phyloP scores from a whole-genome alignment of 116 monocot species.

The Papilionanthe hybrid region DNA sequence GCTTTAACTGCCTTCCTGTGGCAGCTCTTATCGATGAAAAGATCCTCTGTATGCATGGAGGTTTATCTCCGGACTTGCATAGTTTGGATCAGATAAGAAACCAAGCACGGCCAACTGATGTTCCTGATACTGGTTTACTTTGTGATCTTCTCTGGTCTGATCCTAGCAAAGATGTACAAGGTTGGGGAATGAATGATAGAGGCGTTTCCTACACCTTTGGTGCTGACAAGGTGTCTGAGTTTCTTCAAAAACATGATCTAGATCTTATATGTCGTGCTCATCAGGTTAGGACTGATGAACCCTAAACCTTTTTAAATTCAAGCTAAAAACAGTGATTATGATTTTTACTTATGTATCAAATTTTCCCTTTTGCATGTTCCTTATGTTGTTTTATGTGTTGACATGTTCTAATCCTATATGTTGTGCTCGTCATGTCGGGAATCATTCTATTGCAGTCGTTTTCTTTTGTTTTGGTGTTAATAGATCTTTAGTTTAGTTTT shows the following conservation, averaged over 20 bases:
- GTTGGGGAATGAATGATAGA: slow-evolving; percentile 43
- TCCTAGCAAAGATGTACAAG: slow-evolving; percentile 33
- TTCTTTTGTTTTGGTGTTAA: slow-evolving; percentile 1
- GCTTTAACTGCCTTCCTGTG: slow-evolving; percentile 43
- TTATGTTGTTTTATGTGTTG: too few species aligned
- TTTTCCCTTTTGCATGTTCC: too few species aligned
- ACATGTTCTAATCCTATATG: slow-evolving; percentile 37
- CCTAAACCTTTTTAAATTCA: too few species aligned
- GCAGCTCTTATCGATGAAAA: slow-evolving; percentile 41
- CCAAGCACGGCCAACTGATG: slow-evolving; percentile 33
- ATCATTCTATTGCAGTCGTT: background rate
- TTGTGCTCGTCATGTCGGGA: slow-evolving; percentile 35
- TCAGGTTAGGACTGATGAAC: slow-evolving; percentile 14
- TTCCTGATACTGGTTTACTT: slow-evolving; percentile 34
- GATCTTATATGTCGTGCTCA: slow-evolving; percentile 47
- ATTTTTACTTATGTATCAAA: too few species aligned
- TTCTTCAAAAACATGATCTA: slow-evolving; percentile 36
- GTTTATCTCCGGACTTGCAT: slow-evolving; percentile 37
- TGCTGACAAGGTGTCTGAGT: slow-evolving; percentile 31
- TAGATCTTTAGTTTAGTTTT: background rate
- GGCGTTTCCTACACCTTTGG: slow-evolving; percentile 41
- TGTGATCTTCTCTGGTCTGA: slow-evolving; percentile 45
- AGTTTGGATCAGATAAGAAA: slow-evolving; percentile 37
- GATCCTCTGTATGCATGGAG: slow-evolving; percentile 45
- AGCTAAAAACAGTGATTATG: too few species aligned